Evolutionary conservation across 306 rosid genomes (phyloP), one percentile per base, ranked within the genome.

Genomic region (Notholithocarpus densiflorus): DNA sequence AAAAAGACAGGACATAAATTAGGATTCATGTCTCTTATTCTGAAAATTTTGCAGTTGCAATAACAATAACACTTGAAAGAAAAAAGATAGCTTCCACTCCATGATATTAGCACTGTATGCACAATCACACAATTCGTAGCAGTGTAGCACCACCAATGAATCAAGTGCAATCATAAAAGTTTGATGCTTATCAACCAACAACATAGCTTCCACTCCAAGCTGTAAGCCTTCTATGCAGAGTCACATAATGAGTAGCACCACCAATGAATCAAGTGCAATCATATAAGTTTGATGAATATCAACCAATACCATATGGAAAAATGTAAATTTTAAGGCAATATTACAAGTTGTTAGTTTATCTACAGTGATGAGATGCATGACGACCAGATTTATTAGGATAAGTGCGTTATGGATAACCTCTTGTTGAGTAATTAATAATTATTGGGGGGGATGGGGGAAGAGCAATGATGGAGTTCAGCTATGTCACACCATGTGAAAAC

Each of bases 1-100:
- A 60, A 34, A 79, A 21, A 72, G 68, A 68, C 66, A 55, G 37
- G 17, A 62, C 61, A 62, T 56, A 66, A 88, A 75, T 71, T 78
- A 21, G 68, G 71, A 66, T 76, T 21, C 57, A 12, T 71, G 56
- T 74, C 70, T 57, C 56, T 32, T n/a, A n/a, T 73, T 79, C 34
- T 32, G 60, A 5, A 68, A 34, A 64, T 5, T 48, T 62, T 18
- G 51, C 59, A 19, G 34, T 26, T 13, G 14, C 79, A 18, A 18
- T n/a, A 61, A 14, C 37, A 62, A 6, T 7, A 61, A 27, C 37
- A 62, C 7, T 27, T 64, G n/a, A 1, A 31, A 31, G 70, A 29
- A 64, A 29, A 64, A 48, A 29, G 15, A 31, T 31, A 17, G 43
- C 70, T 29, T 64, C 21, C 21, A 26, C 4, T 29, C 40, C 7